A percentile compares a stretch with the other conserved stretches of the same genome.
Evolutionary conservation across 2,329 filamentous ascomycete genomes (phyloP).

Genomic region (Penicillium sp.): DNA sequence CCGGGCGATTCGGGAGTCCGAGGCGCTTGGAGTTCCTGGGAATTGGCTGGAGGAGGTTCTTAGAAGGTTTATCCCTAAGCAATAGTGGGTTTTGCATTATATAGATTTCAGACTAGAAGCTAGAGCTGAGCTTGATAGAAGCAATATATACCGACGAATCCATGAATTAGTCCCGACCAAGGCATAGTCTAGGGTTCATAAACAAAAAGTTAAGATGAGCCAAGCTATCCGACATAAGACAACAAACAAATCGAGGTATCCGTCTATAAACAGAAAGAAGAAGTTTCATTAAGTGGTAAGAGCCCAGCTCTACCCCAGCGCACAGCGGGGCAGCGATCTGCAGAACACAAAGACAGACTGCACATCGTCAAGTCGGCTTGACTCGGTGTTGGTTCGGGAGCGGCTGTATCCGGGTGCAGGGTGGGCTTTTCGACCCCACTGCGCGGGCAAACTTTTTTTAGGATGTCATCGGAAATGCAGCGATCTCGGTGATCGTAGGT

Average conservation of each 20-base stretch:
- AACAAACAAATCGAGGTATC: conserved; percentile 13
- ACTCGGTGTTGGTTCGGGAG: neutral
- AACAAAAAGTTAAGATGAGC: neutral
- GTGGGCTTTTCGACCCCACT: conserved; percentile 3
- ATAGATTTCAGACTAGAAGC: neutral
- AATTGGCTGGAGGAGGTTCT: conserved; percentile 39
- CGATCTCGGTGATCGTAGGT: conserved; percentile 9
- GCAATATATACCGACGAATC: neutral
- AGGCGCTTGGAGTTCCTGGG: conserved; percentile 32
- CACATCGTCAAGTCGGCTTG: neutral
- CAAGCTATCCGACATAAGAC: neutral
- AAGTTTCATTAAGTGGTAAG: conserved; percentile 2
- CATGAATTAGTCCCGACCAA: neutral
- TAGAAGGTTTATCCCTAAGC: conserved; percentile 34
- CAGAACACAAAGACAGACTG: conserved; percentile 1
- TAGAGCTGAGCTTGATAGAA: neutral
- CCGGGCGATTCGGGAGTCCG: conserved; percentile 39
- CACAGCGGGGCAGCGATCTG: conserved; percentile 1
- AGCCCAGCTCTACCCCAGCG: conserved; percentile 13
- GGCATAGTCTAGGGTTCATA: neutral
- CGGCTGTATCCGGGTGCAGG: conserved; percentile 1
- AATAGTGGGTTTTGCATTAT: conserved; percentile 5
- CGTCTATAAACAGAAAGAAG: conserved; percentile 9
- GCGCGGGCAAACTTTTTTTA: conserved; percentile 1
- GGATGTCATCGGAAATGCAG: conserved; percentile 2